phyloP scores from a whole-genome alignment of 768 basidiomycete species.

The Gautieria morchelliformis region DNA sequence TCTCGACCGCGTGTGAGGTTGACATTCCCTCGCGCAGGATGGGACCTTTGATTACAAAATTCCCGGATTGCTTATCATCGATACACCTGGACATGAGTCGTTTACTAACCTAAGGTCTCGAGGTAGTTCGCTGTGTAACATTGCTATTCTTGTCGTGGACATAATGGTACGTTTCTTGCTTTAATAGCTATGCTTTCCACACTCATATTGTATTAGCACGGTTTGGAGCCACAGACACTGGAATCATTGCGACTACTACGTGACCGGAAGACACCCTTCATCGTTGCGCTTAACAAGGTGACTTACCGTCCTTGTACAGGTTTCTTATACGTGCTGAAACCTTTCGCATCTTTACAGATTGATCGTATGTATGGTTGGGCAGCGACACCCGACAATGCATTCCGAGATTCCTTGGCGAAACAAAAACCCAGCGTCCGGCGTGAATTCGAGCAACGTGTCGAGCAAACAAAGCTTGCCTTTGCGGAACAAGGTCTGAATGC shows the following conservation, averaged over 20 bases:
- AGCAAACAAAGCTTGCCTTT: conserved; percentile 83
- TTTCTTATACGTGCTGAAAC: not conserved
- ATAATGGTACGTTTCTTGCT: conserved; percentile 61
- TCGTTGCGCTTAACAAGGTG: conserved; percentile 96
- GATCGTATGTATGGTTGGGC: conserved; percentile 98
- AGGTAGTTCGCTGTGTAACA: conserved; percentile 96
- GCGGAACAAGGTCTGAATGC: conserved; percentile 98
- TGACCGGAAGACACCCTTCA: conserved; percentile 95
- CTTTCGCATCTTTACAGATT: conserved; percentile 43
- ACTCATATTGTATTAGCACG: conserved; percentile 51
- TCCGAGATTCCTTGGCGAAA: conserved; percentile 80
- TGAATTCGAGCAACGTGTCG: conserved; percentile 84
- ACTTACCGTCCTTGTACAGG: not conserved
- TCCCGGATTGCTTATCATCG: conserved; percentile 91
- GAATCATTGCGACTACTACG: conserved; percentile 89
- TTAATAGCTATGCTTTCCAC: not conserved
- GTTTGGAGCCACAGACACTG: conserved; percentile 94
- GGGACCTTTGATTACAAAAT: conserved; percentile 87
- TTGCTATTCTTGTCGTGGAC: conserved; percentile 97
- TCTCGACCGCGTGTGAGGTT: not conserved
- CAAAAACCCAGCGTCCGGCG: conserved; percentile 73
- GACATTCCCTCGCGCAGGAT: conserved; percentile 36
- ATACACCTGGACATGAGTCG: conserved; percentile 98
- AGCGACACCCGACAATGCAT: conserved; percentile 82
- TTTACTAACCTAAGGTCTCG: conserved; percentile 95